Conservation (phyloP, 768 basidiomycete species). For the Tylopilus rubrobrunneus region DNA sequence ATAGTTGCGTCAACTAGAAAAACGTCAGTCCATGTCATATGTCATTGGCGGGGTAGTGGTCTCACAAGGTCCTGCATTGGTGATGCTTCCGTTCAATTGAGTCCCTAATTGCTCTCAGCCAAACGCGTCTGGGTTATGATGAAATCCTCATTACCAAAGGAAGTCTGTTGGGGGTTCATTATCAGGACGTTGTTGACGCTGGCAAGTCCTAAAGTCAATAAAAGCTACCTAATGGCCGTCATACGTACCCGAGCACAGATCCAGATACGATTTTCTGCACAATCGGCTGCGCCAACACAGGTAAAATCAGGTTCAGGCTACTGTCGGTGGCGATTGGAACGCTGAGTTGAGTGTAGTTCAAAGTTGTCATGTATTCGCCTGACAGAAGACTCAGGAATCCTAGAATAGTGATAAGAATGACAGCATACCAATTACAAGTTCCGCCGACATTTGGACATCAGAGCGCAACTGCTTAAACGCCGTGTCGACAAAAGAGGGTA, state of each 20-base stretch:
- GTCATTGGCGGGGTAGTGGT: constrained; percentile 2
- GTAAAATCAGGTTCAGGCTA: constrained; percentile 60
- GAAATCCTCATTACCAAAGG: constrained; percentile 44
- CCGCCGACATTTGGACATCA: constrained; percentile 54
- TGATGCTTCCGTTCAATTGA: constrained; percentile 57
- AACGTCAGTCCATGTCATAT: constrained; percentile 5
- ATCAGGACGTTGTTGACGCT: constrained; percentile 63
- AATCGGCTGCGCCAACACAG: constrained; percentile 67
- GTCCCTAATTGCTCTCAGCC: constrained; percentile 35
- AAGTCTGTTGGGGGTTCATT: constrained; percentile 48
- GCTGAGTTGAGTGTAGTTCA: constrained; percentile 55
- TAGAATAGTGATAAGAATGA: neutral
- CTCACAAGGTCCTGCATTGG: constrained; percentile 71
- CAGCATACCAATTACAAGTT: constrained; percentile 51
- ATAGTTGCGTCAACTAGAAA: constrained; percentile 62
- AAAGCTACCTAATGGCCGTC: neutral
- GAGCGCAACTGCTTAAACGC: constrained; percentile 65
- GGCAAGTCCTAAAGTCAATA: neutral
- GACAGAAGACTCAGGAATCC: constrained; percentile 5
- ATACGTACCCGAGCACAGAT: constrained; percentile 49
- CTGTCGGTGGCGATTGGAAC: constrained; percentile 60
- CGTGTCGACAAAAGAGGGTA: constrained; percentile 57
- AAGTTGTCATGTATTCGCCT: constrained; percentile 62
- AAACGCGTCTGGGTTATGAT: neutral
- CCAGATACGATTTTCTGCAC: constrained; percentile 67